phyloP scores from a whole-genome alignment of 1,139 yeast species.

The Magnusiomyces tetraspermus region DNA sequence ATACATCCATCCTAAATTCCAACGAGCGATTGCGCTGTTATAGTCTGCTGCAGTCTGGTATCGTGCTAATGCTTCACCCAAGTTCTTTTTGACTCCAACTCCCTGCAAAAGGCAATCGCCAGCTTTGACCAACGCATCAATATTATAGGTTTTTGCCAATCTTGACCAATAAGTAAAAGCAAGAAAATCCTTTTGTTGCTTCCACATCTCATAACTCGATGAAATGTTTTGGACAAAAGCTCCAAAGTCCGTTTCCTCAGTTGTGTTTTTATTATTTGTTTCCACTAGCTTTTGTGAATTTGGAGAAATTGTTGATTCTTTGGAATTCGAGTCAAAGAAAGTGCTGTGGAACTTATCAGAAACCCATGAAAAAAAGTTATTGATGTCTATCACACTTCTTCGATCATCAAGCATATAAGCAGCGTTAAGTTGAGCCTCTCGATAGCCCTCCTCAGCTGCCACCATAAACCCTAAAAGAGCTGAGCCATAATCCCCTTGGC shows the following conservation, averaged over 20 bases:
- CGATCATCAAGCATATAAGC: conserved; percentile 67
- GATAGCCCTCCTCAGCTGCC: conserved; percentile 86
- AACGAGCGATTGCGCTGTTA: conserved; percentile 61
- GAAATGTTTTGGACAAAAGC: neutral
- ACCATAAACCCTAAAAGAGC: conserved; percentile 71
- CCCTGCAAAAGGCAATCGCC: conserved; percentile 64
- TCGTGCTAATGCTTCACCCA: conserved; percentile 48
- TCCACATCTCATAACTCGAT: neutral
- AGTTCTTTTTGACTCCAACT: conserved; percentile 34
- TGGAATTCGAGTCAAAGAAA: no score
- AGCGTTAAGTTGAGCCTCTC: conserved; percentile 65
- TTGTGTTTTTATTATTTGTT: neutral
- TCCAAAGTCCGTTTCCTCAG: conserved; percentile 1
- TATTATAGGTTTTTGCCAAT: conserved; percentile 55
- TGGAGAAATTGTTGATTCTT: no score
- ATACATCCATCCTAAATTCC: conserved; percentile 80
- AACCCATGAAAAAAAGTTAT: neutral
- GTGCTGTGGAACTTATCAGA: neutral
- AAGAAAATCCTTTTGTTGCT: neutral
- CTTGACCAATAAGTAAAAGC: conserved; percentile 45
- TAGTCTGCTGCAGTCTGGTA: conserved; percentile 55
- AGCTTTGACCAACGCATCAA: conserved; percentile 63
- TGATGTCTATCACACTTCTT: conserved; percentile 12
- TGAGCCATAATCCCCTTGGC: conserved; percentile 48
- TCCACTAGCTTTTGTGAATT: neutral